phyloP scores from a whole-genome alignment of 495 filamentous ascomycete genomes.

The Aspergillus baeticus region DNA sequence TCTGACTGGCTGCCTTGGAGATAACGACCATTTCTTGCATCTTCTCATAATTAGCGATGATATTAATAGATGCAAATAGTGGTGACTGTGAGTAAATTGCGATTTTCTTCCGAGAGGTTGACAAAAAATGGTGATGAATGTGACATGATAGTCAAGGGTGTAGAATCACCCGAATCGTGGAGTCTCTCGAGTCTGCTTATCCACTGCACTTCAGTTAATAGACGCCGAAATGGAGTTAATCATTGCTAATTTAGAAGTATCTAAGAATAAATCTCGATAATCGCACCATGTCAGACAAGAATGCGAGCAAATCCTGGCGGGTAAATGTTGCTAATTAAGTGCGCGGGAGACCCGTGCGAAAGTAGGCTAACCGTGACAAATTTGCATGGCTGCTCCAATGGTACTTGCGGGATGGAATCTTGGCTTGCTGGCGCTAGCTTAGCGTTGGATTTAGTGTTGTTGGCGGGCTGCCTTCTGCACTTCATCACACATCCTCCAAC shows the following conservation, averaged over 20 bases:
- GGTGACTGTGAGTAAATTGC: background rate
- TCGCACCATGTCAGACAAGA: background rate
- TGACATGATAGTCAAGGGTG: background rate
- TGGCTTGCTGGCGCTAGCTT: slow-evolving; percentile 24
- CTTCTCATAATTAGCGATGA: background rate
- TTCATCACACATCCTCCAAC: slow-evolving; percentile 5
- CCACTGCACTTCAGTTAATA: background rate
- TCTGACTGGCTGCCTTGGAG: background rate
- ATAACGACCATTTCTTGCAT: background rate
- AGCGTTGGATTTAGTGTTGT: slow-evolving; percentile 7
- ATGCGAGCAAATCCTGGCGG: slow-evolving; percentile 1
- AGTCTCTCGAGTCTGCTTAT: background rate
- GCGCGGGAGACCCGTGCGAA: slow-evolving; percentile 23
- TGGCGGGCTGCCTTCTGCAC: slow-evolving; percentile 6
- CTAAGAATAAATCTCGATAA: background rate
- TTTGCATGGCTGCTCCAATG: slow-evolving; percentile 3
- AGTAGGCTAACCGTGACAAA: background rate
- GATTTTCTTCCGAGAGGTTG: background rate
- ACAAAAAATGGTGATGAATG: background rate
- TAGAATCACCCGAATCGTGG: background rate
- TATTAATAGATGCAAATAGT: background rate
- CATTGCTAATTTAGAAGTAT: background rate
- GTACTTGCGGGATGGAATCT: slow-evolving; percentile 16
- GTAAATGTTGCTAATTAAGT: slow-evolving; percentile 19
- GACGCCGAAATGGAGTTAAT: background rate